These are phyloP conservation scores for Artemisia tridentata DNA, from an alignment of 129 eudicot species.

Conservation along the genomic window DNA sequence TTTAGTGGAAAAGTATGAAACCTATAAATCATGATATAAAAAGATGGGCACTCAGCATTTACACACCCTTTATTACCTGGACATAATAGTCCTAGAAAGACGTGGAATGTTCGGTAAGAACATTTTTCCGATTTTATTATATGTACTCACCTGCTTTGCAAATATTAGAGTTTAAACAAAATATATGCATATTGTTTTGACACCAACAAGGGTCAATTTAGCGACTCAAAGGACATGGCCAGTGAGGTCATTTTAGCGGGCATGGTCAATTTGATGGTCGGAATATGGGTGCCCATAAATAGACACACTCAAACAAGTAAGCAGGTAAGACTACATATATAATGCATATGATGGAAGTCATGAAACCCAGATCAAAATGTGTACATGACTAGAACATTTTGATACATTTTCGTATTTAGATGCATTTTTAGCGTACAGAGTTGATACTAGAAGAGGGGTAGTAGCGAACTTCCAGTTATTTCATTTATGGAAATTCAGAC, in stretches of 20 bases:
- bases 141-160: conserved; percentile 57
- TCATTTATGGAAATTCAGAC: too few species aligned
- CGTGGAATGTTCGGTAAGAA: conserved; percentile 44
- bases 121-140: conserved; percentile 42
- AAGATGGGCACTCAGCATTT: background rate
- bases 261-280: background rate
- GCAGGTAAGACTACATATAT: background rate
- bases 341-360: background rate
- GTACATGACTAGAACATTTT: background rate
- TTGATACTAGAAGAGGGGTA: background rate
- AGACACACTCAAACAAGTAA: too few species aligned
- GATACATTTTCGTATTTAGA: background rate
- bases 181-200: background rate
- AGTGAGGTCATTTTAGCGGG: background rate
- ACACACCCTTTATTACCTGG: conserved; percentile 43
- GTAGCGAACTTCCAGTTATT: too few species aligned
- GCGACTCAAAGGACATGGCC: background rate
- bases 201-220: too few species aligned
- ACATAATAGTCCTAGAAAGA: conserved; percentile 45
- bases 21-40: background rate
- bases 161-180: conserved; percentile 25
- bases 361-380: background rate
- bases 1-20: conserved; percentile 6
- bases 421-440: background rate
- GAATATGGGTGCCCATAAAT: too few species aligned